phyloP scores from a whole-genome alignment of 139 green algal genomes.

The Pseudopediastrum boryanum region DNA sequence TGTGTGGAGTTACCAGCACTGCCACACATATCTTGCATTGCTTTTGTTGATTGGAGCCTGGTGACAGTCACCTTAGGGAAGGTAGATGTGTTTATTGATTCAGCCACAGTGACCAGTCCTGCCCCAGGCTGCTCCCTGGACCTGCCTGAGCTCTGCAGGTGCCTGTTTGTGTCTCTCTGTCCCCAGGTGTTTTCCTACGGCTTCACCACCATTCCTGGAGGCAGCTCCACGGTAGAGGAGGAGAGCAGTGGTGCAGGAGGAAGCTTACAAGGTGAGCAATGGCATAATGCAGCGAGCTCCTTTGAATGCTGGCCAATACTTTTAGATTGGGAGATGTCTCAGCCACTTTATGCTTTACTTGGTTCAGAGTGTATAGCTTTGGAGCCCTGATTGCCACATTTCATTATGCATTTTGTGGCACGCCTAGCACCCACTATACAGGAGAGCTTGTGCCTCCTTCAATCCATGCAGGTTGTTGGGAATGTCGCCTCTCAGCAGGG shows the following conservation, averaged over 20 bases:
- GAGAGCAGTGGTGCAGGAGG: neutral
- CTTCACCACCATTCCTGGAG: constrained; percentile 58
- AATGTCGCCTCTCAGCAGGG: too few species aligned
- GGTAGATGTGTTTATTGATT: neutral
- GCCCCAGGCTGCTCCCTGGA: constrained; percentile 2
- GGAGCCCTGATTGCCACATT: too few species aligned
- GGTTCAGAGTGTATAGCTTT: too few species aligned
- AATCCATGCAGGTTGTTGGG: too few species aligned
- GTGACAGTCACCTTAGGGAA: neutral
- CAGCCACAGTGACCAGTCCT: neutral
- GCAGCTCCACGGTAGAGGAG: neutral
- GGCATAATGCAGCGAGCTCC: neutral
- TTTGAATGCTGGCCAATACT: neutral
- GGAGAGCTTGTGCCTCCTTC: too few species aligned
- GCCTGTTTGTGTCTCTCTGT: neutral
- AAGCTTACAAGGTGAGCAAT: constrained; percentile 5
- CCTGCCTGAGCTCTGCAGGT: neutral
- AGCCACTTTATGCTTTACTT: too few species aligned
- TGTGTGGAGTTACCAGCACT: neutral
- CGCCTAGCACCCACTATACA: too few species aligned
- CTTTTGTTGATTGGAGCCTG: neutral
- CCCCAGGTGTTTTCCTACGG: constrained; percentile 77
- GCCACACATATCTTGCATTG: neutral
- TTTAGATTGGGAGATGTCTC: neutral
- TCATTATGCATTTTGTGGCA: too few species aligned